Conservation (phyloP, 192 early-diverging fungal species). For the Mortierella alpina region DNA sequence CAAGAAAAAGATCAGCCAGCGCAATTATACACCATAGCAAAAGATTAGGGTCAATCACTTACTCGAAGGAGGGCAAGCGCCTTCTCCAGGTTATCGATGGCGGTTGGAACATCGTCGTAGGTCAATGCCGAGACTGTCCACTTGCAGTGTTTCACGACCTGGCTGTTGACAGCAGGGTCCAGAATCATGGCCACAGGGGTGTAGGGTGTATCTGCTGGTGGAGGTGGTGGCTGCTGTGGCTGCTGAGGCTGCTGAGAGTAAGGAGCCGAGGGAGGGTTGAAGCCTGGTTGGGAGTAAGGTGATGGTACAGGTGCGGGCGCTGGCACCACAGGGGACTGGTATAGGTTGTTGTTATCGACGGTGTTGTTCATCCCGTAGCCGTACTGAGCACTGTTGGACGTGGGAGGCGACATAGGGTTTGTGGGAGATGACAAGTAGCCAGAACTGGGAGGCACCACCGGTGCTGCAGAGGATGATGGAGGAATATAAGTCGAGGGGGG, state of each 20-base stretch:
- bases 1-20: neutral
- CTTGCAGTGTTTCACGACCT: constrained; percentile 88
- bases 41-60: constrained; percentile 46
- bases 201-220: neutral
- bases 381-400: constrained; percentile 3
- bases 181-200: constrained; percentile 35
- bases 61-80: constrained; percentile 66
- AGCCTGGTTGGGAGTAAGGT: constrained; percentile 21
- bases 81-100: constrained; percentile 79
- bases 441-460: constrained; percentile 18
- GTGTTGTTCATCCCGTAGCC: neutral
- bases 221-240: constrained; percentile 14
- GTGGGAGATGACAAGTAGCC: constrained; percentile 17
- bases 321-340: constrained; percentile 11
- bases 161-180: constrained; percentile 64
- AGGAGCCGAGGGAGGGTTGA: constrained; percentile 36
- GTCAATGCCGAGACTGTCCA: constrained; percentile 95
- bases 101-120: constrained; percentile 92
- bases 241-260: constrained; percentile 36
- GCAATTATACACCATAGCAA: neutral
- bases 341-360: constrained; percentile 5
- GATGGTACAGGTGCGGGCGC: constrained; percentile 11
- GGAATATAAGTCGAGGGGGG: constrained; percentile 15
- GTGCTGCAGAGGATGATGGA: neutral
- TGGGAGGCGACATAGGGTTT: constrained; percentile 5